Percentiles rank a stretch among this genome's conserved stretches.
Conservation (phyloP, 2,329 filamentous ascomycete species). For the Neodidymelliopsis sp. region DNA sequence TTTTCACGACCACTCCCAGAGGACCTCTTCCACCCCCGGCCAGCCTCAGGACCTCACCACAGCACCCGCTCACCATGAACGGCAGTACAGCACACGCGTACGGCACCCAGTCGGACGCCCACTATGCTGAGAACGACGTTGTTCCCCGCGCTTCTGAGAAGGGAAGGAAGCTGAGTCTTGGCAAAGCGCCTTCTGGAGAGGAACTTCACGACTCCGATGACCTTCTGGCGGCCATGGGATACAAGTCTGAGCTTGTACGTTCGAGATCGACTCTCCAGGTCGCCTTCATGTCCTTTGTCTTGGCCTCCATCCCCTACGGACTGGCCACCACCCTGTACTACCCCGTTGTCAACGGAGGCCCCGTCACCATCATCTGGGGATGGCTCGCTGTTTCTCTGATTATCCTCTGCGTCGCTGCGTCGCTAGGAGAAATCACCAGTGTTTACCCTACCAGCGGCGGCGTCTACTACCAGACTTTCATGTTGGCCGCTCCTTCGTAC, state of each 20-base stretch:
- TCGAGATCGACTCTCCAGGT: conserved; percentile 73
- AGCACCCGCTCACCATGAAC: conserved; percentile 26
- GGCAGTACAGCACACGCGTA: conserved; percentile 32
- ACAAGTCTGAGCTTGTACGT: conserved; percentile 70
- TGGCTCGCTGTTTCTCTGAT: conserved; percentile 74
- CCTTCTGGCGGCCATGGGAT: conserved; percentile 69
- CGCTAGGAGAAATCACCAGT: conserved; percentile 76
- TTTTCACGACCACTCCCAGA: conserved; percentile 29
- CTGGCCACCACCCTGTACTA: conserved; percentile 74
- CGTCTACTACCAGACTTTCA: conserved; percentile 81
- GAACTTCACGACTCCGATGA: conserved; percentile 63
- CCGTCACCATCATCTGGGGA: conserved; percentile 75
- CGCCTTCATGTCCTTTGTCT: conserved; percentile 78
- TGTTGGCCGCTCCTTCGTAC: conserved; percentile 69
- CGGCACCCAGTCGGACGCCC: conserved; percentile 46
- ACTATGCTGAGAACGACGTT: conserved; percentile 42
- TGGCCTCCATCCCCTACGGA: conserved; percentile 77
- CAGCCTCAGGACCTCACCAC: conserved; percentile 19
- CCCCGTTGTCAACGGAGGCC: conserved; percentile 70
- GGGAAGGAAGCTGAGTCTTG: conserved; percentile 36
- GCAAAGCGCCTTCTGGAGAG: conserved; percentile 34
- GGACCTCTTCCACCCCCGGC: conserved; percentile 15
- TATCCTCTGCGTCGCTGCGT: conserved; percentile 72
- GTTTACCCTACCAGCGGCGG: conserved; percentile 80
- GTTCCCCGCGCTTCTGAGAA: conserved; percentile 31